phyloP scores from a whole-genome alignment of 108 stramenopile species.

The Thalassiosira profunda region DNA sequence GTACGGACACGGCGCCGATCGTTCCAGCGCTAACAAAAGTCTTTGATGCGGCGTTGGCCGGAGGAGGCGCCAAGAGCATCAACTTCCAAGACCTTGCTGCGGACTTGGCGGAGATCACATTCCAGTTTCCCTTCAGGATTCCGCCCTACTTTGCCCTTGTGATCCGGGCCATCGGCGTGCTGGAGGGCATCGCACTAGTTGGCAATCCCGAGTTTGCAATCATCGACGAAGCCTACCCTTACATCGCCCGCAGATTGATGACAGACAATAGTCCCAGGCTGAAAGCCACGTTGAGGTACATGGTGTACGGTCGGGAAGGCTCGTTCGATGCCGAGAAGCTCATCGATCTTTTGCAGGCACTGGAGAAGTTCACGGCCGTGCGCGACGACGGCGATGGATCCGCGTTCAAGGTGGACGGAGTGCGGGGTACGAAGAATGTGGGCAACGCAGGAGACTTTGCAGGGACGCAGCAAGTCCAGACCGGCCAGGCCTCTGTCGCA shows the following conservation, averaged over 20 bases:
- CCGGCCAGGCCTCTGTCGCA: constrained; percentile 28
- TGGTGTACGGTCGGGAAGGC: constrained; percentile 93
- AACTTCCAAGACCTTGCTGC: constrained; percentile 95
- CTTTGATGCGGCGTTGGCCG: constrained; percentile 95
- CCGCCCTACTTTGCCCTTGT: constrained; percentile 96
- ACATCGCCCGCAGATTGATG: constrained; percentile 92
- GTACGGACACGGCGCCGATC: constrained; percentile 90
- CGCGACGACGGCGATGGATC: constrained; percentile 86
- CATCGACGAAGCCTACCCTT: constrained; percentile 96
- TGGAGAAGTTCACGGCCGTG: constrained; percentile 87
- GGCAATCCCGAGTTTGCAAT: constrained; percentile 96
- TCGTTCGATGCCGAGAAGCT: constrained; percentile 93
- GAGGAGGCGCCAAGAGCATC: constrained; percentile 96
- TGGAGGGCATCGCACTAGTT: constrained; percentile 96
- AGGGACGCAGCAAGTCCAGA: constrained; percentile 72
- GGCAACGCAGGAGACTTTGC: constrained; percentile 78
- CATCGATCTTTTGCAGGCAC: constrained; percentile 92
- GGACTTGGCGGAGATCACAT: constrained; percentile 95
- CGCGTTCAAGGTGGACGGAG: constrained; percentile 86
- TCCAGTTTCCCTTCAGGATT: constrained; percentile 78
- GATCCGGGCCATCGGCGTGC: constrained; percentile 91
- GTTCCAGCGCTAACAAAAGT: constrained; percentile 94
- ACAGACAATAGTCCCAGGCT: constrained; percentile 90
- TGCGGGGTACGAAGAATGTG: constrained; percentile 72
- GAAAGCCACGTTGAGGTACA: constrained; percentile 89